A percentile compares a stretch with the other conserved stretches of the same genome.
phyloP scores from a whole-genome alignment of 225 moss, liverwort and hornwort species.

The Sphagnum contortum region DNA sequence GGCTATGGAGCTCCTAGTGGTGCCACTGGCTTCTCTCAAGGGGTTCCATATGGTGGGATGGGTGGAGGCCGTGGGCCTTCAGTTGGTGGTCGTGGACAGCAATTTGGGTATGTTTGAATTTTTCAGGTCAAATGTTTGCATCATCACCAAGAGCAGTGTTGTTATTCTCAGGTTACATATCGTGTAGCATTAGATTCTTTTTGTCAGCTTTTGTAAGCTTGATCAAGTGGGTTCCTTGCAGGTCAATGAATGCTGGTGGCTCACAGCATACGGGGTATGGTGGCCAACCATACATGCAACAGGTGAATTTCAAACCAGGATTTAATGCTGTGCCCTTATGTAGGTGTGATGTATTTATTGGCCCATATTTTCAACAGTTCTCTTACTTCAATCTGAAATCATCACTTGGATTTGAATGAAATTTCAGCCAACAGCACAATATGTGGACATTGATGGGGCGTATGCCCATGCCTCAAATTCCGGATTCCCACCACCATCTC shows the following conservation, averaged over 20 bases:
- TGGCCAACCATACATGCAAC: slow-evolving; percentile 58
- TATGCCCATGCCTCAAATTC: slow-evolving; percentile 63
- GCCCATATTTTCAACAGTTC: too few species aligned
- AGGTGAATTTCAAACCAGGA: slow-evolving; percentile 20
- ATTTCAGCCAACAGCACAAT: slow-evolving; percentile 51
- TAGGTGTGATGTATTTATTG: too few species aligned
- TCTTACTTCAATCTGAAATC: too few species aligned
- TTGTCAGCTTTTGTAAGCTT: too few species aligned
- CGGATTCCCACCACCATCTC: slow-evolving; percentile 64
- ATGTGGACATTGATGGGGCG: slow-evolving; percentile 67
- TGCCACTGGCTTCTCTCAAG: slow-evolving; percentile 32
- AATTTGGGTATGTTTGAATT: slow-evolving; percentile 43
- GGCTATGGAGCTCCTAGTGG: slow-evolving; percentile 27
- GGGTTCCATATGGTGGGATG: slow-evolving; percentile 59
- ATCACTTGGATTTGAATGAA: too few species aligned
- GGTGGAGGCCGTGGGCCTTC: slow-evolving; percentile 45
- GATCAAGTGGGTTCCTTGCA: slow-evolving; percentile 12
- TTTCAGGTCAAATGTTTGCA: too few species aligned
- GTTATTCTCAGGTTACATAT: too few species aligned
- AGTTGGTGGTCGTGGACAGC: slow-evolving; percentile 70
- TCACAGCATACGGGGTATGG: slow-evolving; percentile 51
- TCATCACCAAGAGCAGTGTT: too few species aligned
- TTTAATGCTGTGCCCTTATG: background rate
- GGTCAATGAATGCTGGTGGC: slow-evolving; percentile 45
- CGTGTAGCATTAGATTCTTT: too few species aligned